Conservation (phyloP, 768 basidiomycete species). For the Podaxis sp. region DNA sequence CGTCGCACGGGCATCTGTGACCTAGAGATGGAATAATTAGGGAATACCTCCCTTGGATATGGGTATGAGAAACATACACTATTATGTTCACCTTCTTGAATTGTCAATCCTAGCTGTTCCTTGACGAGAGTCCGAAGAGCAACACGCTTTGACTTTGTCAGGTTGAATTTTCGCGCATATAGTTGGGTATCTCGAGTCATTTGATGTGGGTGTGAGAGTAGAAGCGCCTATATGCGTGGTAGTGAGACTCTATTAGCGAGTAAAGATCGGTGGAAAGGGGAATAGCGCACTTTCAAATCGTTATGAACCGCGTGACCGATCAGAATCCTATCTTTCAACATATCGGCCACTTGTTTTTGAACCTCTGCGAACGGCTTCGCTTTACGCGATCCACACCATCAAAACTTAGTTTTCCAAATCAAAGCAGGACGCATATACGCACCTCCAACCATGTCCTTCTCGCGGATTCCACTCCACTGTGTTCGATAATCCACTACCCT, state of each 20-base stretch:
- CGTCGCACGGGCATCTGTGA: slow-evolving; percentile 90
- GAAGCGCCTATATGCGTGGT: slow-evolving; percentile 47
- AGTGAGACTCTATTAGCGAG: slow-evolving; percentile 7
- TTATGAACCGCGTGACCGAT: slow-evolving; percentile 92
- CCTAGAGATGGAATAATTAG: slow-evolving; percentile 40
- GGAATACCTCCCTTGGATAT: neutral
- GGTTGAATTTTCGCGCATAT: slow-evolving; percentile 56
- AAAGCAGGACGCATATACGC: slow-evolving; percentile 16
- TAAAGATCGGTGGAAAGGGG: neutral
- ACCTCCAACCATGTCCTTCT: slow-evolving; percentile 72
- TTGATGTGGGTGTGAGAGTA: slow-evolving; percentile 68
- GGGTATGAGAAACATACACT: slow-evolving; percentile 56
- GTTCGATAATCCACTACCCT: slow-evolving; percentile 93
- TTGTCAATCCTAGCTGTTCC: slow-evolving; percentile 75
- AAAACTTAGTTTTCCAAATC: neutral
- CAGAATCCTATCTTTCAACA: slow-evolving; percentile 76
- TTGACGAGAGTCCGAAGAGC: slow-evolving; percentile 79
- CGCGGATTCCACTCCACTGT: slow-evolving; percentile 81
- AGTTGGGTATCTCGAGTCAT: slow-evolving; percentile 71
- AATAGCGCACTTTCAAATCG: slow-evolving; percentile 71
- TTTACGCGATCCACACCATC: slow-evolving; percentile 23
- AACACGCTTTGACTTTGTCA: slow-evolving; percentile 63
- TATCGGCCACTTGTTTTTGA: slow-evolving; percentile 72
- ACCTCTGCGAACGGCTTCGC: slow-evolving; percentile 80
- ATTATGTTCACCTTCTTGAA: slow-evolving; percentile 88